These are phyloP conservation scores for Sugiyamaella neomexicana DNA, from an alignment of 1,139 yeast genomes.

Conservation along the genomic window DNA sequence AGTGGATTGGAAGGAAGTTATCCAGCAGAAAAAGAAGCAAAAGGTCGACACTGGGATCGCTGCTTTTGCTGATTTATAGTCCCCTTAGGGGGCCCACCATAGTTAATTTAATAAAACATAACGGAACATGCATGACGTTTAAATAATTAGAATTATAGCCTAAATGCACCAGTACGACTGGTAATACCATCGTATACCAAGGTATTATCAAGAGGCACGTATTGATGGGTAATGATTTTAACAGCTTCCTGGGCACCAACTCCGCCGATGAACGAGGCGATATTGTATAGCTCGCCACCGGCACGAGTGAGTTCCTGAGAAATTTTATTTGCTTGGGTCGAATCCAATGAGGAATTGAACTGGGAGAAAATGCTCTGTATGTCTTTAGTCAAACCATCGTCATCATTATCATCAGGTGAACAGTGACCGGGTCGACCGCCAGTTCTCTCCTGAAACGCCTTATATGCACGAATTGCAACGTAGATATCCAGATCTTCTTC, in stretches of 20 bases:
- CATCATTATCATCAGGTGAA: background rate
- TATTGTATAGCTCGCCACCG: conserved; percentile 50
- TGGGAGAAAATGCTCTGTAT: background rate
- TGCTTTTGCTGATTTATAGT: conserved; percentile 68
- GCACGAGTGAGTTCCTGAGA: conserved; percentile 34
- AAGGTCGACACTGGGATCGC: conserved; percentile 50
- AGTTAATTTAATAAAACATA: background rate
- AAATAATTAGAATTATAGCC: conserved; percentile 26
- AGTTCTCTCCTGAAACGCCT: conserved; percentile 27
- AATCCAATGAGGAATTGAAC: background rate
- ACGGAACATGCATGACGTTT: background rate
- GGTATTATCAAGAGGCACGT: conserved; percentile 66
- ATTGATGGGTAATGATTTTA: conserved; percentile 63
- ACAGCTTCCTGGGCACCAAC: conserved; percentile 67
- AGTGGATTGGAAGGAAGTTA: conserved; percentile 87
- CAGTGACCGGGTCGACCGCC: conserved; percentile 22
- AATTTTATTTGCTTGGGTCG: conserved; percentile 13
- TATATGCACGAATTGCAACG: conserved; percentile 33
- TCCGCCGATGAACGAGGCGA: conserved; percentile 69
- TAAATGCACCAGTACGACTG: conserved; percentile 54
- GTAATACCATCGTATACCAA: conserved; percentile 67
- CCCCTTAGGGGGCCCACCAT: no score
- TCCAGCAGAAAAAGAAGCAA: conserved; percentile 61
- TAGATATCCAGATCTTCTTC: conserved; percentile 28
- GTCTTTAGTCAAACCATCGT: conserved; percentile 1